Evolutionary conservation across 2,329 filamentous ascomycete species (phyloP).

Genomic region (Fusarium poae): DNA sequence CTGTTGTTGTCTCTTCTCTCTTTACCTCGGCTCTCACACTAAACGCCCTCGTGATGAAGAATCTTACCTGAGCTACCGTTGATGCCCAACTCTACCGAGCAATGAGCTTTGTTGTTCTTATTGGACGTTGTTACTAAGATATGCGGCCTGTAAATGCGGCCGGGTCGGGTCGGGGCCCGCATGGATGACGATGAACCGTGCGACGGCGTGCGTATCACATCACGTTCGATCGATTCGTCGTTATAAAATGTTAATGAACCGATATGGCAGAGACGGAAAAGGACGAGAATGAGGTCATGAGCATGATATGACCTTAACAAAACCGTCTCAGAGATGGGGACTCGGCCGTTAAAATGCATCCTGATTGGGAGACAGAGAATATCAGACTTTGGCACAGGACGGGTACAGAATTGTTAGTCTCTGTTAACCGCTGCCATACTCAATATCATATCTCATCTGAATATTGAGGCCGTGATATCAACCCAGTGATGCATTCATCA

Average conservation of each 20-base stretch:
- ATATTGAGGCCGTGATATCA: neutral
- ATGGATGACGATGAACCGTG: constrained; percentile 30
- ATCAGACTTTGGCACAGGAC: neutral
- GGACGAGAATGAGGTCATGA: neutral
- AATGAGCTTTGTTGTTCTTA: neutral
- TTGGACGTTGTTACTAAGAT: constrained; percentile 9
- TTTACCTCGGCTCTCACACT: constrained; percentile 26
- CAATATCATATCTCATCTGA: neutral
- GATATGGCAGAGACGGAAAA: neutral
- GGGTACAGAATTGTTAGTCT: neutral
- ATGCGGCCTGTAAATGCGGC: constrained; percentile 33
- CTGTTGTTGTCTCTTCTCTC: constrained; percentile 33
- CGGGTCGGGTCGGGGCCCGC: constrained; percentile 34
- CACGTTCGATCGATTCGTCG: neutral
- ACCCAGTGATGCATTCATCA: neutral
- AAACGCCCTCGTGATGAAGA: constrained; percentile 23
- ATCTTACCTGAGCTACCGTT: constrained; percentile 22
- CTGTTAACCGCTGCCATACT: constrained; percentile 1
- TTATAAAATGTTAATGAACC: neutral
- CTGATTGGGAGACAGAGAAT: neutral
- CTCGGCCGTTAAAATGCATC: neutral
- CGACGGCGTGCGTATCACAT: constrained; percentile 7
- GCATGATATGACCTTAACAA: neutral
- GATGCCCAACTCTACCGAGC: constrained; percentile 33
- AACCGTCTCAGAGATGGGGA: neutral